Conservation (phyloP, 192 early-diverging fungal species). For the Coemansia interrupta region DNA sequence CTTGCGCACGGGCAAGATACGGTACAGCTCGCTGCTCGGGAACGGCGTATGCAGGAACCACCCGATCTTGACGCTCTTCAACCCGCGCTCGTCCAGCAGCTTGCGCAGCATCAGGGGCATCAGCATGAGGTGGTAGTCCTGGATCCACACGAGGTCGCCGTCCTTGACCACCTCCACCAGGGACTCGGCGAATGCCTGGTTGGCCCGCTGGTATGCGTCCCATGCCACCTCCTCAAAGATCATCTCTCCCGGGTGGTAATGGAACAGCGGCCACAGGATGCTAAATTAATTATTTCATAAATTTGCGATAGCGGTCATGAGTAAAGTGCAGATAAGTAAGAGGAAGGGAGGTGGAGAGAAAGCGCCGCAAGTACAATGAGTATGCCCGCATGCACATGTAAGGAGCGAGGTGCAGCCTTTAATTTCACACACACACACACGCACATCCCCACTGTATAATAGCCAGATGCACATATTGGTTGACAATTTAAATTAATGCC, state of each 20-base stretch:
- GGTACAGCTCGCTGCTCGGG: conserved; percentile 93
- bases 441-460: not conserved
- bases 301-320: not conserved
- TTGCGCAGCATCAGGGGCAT: conserved; percentile 81
- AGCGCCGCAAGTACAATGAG: no score
- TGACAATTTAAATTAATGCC: no score
- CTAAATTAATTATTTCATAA: conserved; percentile 38
- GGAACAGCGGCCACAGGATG: conserved; percentile 99
- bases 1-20: conserved; percentile 90
- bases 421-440: no score
- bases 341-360: no score
- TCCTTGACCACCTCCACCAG: conserved; percentile 81
- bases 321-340: not conserved
- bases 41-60: conserved; percentile 99
- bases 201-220: conserved; percentile 92
- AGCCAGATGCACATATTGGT: no score
- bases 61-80: conserved; percentile 86
- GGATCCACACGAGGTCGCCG: conserved; percentile 86
- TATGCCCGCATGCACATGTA: no score
- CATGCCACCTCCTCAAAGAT: conserved; percentile 91
- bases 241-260: conserved; percentile 99
- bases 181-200: conserved; percentile 89
- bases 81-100: conserved; percentile 52
- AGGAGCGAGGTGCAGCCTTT: no score
- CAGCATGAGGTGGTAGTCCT: conserved; percentile 99